phyloP scores from a whole-genome alignment of 768 basidiomycete species.

The Mycena leptocephala region DNA sequence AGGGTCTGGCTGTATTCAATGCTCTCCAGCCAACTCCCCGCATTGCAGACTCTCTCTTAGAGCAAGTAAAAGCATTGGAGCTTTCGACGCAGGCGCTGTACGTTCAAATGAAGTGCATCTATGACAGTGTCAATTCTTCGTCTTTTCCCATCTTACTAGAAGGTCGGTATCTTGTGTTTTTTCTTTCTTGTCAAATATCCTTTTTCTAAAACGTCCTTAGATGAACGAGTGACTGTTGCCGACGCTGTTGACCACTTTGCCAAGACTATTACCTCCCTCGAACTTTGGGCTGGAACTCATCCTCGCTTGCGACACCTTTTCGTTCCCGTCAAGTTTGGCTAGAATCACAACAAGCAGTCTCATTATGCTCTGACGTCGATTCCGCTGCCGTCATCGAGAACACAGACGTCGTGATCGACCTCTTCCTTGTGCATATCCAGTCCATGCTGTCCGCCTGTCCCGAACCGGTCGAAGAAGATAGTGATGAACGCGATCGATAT shows the following conservation, averaged over 20 bases:
- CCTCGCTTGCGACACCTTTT: constrained; percentile 52
- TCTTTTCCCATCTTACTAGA: constrained; percentile 30
- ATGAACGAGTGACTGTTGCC: constrained; percentile 27
- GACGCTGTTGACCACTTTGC: constrained; percentile 18
- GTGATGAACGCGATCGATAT: constrained; percentile 62
- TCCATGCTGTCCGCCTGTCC: constrained; percentile 63
- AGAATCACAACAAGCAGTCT: constrained; percentile 22
- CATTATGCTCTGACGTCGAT: constrained; percentile 11
- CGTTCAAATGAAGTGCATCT: constrained; percentile 29
- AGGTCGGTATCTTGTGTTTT: constrained; percentile 6
- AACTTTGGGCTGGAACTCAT: constrained; percentile 45
- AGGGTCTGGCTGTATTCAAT: constrained; percentile 52
- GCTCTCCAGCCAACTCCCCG: constrained; percentile 47
- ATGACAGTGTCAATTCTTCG: constrained; percentile 35
- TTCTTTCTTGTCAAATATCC: neutral
- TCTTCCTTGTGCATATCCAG: constrained; percentile 79
- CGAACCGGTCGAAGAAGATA: constrained; percentile 41
- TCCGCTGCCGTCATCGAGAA: constrained; percentile 23
- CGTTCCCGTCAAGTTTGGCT: constrained; percentile 51
- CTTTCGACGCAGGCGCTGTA: constrained; percentile 46
- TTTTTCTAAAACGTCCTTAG: neutral
- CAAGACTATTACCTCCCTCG: constrained; percentile 26
- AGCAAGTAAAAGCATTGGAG: constrained; percentile 43
- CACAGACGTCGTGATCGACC: constrained; percentile 68
- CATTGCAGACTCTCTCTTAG: constrained; percentile 42